Evolutionary conservation across 192 early-diverging fungal species (phyloP).

Genomic region (Pilaira anomala): DNA sequence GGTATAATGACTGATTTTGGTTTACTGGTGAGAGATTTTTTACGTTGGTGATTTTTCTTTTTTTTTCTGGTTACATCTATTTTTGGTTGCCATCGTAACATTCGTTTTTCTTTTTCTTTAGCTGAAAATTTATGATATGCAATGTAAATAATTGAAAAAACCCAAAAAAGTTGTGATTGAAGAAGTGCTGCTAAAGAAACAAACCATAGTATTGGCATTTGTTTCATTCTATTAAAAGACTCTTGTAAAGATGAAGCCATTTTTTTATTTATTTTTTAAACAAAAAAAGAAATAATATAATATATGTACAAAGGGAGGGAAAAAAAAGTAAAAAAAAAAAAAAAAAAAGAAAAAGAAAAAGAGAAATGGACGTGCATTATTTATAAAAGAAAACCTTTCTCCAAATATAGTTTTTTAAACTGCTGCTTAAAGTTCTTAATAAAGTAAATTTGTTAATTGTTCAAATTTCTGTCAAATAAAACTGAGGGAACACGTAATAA

Average conservation of each 20-base stretch:
- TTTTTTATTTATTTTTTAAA: background rate
- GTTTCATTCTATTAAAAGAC: background rate
- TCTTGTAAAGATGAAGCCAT: background rate
- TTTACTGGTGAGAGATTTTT: too few relatives aligned
- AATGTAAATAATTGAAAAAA: constrained; percentile 8
- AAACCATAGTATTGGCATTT: background rate
- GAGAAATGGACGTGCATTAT: too few relatives aligned
- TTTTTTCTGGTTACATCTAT: background rate
- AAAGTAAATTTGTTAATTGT: too few relatives aligned
- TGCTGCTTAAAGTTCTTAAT: too few relatives aligned
- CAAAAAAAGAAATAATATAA: background rate
- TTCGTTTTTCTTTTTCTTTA: background rate
- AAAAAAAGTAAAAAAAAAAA: background rate
- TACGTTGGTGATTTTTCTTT: background rate
- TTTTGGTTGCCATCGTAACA: background rate
- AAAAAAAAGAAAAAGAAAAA: too few relatives aligned
- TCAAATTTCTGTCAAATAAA: too few relatives aligned
- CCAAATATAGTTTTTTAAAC: too few relatives aligned
- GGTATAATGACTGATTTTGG: too few relatives aligned
- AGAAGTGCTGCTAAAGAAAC: constrained; percentile 7
- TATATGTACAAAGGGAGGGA: background rate
- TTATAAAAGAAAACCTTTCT: too few relatives aligned
- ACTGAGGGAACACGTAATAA: too few relatives aligned
- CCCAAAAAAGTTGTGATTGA: constrained; percentile 1
- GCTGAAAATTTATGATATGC: constrained; percentile 5